A percentile compares a stretch with the other conserved stretches of the same genome.
Conservation (phyloP, 345 rosid genomes). For the Boechera retrofracta region DNA sequence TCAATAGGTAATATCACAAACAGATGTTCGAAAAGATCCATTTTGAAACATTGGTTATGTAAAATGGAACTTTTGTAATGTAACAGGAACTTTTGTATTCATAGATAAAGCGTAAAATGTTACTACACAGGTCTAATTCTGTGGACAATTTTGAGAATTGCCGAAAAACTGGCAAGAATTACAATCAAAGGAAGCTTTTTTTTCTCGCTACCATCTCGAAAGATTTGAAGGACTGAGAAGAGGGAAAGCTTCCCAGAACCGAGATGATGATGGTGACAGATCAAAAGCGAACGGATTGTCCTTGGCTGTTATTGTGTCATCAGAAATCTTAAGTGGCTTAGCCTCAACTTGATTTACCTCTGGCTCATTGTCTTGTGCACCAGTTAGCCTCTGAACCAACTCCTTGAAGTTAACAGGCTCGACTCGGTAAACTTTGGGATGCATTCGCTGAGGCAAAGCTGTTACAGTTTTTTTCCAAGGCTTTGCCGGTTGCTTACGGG, state of each 20-base stretch:
- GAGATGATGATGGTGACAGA: constrained; percentile 56
- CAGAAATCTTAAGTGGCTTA: constrained; percentile 30
- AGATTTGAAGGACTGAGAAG: constrained; percentile 68
- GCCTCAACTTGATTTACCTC: constrained; percentile 6
- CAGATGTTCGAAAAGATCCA: neutral
- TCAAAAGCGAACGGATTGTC: constrained; percentile 49
- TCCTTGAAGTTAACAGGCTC: constrained; percentile 78
- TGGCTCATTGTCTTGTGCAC: constrained; percentile 46
- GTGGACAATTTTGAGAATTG: neutral
- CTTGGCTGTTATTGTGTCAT: constrained; percentile 2
- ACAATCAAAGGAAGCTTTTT: constrained; percentile 14
- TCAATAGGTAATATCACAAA: constrained; percentile 33
- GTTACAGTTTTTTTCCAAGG: constrained; percentile 71
- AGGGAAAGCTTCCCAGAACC: constrained; percentile 57
- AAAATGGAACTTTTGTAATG: constrained; percentile 1
- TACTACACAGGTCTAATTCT: neutral
- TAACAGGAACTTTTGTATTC: constrained; percentile 19
- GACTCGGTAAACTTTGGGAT: constrained; percentile 73
- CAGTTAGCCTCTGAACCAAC: constrained; percentile 85
- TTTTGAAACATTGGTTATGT: constrained; percentile 4
- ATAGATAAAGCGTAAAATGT: neutral
- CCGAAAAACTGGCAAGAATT: neutral
- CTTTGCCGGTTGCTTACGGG: constrained; percentile 58
- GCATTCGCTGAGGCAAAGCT: constrained; percentile 61
- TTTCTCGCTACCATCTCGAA: constrained; percentile 54